These are phyloP conservation scores for Xylona heveae DNA, from an alignment of 495 filamentous ascomycete species.

Conservation along the genomic window DNA sequence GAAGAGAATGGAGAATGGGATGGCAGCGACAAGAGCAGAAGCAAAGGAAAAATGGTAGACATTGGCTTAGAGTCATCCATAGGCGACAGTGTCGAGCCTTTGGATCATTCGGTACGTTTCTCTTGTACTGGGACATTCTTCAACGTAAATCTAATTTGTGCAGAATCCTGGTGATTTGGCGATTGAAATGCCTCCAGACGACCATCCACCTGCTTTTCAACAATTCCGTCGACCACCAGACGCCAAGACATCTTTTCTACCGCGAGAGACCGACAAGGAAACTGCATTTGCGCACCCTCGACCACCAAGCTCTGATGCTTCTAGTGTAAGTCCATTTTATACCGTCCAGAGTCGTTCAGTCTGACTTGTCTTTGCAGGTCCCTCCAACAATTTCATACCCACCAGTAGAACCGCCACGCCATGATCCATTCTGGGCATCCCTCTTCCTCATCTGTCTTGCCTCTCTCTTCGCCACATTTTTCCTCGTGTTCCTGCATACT, in stretches of 20 bases:
- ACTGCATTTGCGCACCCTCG: conserved; percentile 14
- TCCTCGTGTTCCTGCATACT: conserved; percentile 78
- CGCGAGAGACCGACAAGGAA: conserved; percentile 25
- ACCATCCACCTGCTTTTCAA: conserved; percentile 70
- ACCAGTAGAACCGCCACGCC: conserved; percentile 28
- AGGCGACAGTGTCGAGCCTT: conserved; percentile 8
- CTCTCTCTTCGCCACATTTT: conserved; percentile 63
- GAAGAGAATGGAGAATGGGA: conserved; percentile 15
- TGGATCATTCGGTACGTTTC: neutral
- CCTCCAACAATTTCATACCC: conserved; percentile 26
- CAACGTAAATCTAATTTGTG: neutral
- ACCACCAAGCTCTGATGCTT: conserved; percentile 20
- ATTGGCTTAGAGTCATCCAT: conserved; percentile 59
- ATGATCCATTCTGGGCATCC: conserved; percentile 85
- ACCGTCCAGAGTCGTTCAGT: too few relatives aligned
- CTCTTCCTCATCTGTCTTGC: conserved; percentile 71
- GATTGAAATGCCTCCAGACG: conserved; percentile 33
- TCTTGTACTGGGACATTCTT: neutral
- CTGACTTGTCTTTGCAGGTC: conserved; percentile 12
- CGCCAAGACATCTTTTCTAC: conserved; percentile 18
- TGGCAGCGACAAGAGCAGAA: conserved; percentile 21
- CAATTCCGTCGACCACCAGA: conserved; percentile 41
- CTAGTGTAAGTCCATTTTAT: conserved; percentile 8
- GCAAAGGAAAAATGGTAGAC: conserved; percentile 61
- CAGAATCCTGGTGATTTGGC: conserved; percentile 36